phyloP scores from a whole-genome alignment of 1,284 basidiomycete species.

The Sporisorium scitamineum region DNA sequence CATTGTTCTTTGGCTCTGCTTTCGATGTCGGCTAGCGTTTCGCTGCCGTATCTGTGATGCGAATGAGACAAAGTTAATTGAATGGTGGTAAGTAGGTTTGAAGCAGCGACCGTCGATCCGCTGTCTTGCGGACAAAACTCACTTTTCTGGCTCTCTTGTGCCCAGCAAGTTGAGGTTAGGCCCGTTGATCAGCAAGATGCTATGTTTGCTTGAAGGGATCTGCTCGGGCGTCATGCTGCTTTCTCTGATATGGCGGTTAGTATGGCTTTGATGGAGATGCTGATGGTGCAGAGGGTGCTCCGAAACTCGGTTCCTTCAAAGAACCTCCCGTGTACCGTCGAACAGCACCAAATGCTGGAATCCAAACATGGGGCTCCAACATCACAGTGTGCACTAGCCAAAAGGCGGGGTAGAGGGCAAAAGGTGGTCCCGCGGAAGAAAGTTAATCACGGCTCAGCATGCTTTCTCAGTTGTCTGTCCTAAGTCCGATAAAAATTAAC shows the following conservation, averaged over 20 bases:
- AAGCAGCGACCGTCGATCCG: neutral
- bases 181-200: constrained; percentile 59
- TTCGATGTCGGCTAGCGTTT: constrained; percentile 64
- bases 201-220: neutral
- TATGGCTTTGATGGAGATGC: neutral
- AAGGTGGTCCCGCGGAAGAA: constrained; percentile 17
- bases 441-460: constrained; percentile 6
- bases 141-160: constrained; percentile 68
- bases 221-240: constrained; percentile 9
- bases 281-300: neutral
- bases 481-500: constrained; percentile 7
- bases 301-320: too few species aligned
- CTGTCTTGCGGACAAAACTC: constrained; percentile 1
- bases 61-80: neutral
- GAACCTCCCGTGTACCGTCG: neutral
- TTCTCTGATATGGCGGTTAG: neutral
- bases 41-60: constrained; percentile 60
- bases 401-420: neutral
- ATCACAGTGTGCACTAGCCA: neutral
- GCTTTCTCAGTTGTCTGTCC: neutral
- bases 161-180: constrained; percentile 70
- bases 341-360: neutral
- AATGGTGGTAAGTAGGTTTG: neutral
- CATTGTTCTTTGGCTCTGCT: constrained; percentile 10
- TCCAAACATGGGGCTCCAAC: neutral